Conservation (phyloP, 148 eudicot genomes). For the Beta vulgaris region DNA sequence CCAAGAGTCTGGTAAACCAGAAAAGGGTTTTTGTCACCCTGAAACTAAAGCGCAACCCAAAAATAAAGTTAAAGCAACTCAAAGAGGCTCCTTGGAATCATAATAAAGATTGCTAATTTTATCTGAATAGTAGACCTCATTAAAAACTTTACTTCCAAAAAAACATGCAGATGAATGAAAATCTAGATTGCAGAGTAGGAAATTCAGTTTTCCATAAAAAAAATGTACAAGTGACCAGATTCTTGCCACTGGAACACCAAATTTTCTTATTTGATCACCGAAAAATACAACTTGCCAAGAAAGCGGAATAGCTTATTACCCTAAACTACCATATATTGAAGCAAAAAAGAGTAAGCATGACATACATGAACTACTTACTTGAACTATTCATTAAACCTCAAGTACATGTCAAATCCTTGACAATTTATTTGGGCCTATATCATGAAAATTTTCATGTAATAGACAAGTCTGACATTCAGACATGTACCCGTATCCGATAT, state of each 20-base stretch:
- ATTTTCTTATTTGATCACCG: background rate
- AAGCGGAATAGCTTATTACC: background rate
- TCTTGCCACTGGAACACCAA: background rate
- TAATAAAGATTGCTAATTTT: background rate
- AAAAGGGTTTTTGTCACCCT: no score
- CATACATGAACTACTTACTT: no score
- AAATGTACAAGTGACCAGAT: background rate
- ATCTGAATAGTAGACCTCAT: background rate
- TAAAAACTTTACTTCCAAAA: background rate
- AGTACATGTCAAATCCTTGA: no score
- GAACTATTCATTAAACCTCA: no score
- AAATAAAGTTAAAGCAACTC: background rate
- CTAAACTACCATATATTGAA: no score
- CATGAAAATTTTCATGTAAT: no score
- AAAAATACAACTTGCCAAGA: background rate
- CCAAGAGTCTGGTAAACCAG: no score
- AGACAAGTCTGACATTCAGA: no score
- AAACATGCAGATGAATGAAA: background rate
- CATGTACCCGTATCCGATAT: no score
- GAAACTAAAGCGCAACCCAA: no score
- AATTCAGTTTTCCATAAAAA: background rate
- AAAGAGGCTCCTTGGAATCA: background rate
- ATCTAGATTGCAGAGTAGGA: background rate
- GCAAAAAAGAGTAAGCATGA: no score
- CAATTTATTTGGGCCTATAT: no score